Base-by-base conservation (phyloP, 2,329 filamentous ascomycete genomes). In the Davidsoniella virescens region DNA sequence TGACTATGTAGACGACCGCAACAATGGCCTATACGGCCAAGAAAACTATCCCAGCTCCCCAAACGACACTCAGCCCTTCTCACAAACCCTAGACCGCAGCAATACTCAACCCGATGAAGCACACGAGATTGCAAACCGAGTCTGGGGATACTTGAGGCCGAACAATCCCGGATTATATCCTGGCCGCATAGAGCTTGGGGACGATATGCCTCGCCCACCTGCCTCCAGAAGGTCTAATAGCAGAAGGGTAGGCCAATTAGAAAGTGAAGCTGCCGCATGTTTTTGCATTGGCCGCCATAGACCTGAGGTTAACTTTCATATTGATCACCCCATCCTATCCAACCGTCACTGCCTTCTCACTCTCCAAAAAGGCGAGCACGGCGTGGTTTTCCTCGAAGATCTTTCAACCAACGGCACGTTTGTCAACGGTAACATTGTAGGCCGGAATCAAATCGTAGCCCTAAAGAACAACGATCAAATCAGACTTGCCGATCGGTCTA, bases 361-460 rank as follows among this genome's bases (percentile, higher is more conserved):
- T 59, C 71, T 67, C 18, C 73, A 78, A 59, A 76, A 76, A 54
- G 75, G 75, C 56, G 72, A 69, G 8, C 64, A 67, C 14, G 70
- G 76, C 63, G 74, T 70, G 56, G 72, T 78, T 40, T 75, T 96
- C 10, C 65, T 98, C 4, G 88, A 98, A 63, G 92, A 98, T 63
- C 68, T 96, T 17, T 98, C 92, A 5, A 92, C 81, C 61, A 98
- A 98, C 62, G 92, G 92, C 47, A 98, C 93, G 0, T 98, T 88
- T 61, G 82, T 98, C 58, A 96, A 96, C 60, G 87, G 95, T 58
- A 82, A 81, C 14, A 74, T 94, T 26, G 78, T 98, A 20, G 92
- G 92, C 20, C 82, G 90, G 47, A 98, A 98, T 64, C 87, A 94
- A 64, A 76, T 87, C 50, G 78, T 90, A 52, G 87, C 94, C 62